A percentile compares a stretch with the other conserved stretches of the same genome.
phyloP scores from a whole-genome alignment of 2,329 filamentous ascomycete species.

The Aspergillus ochraceoroseus region DNA sequence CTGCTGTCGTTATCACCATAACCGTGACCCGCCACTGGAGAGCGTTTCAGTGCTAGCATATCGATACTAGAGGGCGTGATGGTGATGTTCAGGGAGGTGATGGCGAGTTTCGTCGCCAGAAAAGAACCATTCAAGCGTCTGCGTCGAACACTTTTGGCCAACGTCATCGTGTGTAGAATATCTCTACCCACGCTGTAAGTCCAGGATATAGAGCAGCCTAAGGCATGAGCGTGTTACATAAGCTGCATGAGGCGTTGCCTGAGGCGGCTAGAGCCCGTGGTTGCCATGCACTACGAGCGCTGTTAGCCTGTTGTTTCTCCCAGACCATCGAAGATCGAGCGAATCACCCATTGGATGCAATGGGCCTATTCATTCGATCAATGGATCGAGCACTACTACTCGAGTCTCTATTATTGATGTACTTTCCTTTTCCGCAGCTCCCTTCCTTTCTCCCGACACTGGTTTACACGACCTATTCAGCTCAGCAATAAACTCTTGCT shows the following conservation, averaged over 20 bases:
- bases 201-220: too few species aligned
- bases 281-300: slow-evolving; percentile 26
- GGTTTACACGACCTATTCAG: slow-evolving; percentile 15
- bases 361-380: slow-evolving; percentile 12
- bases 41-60: too few species aligned
- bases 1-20: too few species aligned
- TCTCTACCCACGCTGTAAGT: too few species aligned
- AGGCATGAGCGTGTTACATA: background rate
- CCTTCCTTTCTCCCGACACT: slow-evolving; percentile 6
- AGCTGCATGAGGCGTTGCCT: slow-evolving; percentile 9
- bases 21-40: too few species aligned
- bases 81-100: too few species aligned
- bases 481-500: slow-evolving; percentile 14
- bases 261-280: slow-evolving; percentile 16
- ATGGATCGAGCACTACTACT: slow-evolving; percentile 6
- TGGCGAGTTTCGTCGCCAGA: too few species aligned
- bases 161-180: too few species aligned
- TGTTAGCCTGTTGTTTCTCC: slow-evolving; percentile 16
- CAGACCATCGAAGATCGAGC: slow-evolving; percentile 22
- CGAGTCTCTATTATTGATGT: slow-evolving; percentile 3
- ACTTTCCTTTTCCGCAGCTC: slow-evolving; percentile 8
- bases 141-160: too few species aligned
- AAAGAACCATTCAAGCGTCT: too few species aligned
- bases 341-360: slow-evolving; percentile 20
- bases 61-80: too few species aligned